Evolutionary conservation across 352 stramenopile species (phyloP).

Genomic region (Globisporangium heterothallicum): DNA sequence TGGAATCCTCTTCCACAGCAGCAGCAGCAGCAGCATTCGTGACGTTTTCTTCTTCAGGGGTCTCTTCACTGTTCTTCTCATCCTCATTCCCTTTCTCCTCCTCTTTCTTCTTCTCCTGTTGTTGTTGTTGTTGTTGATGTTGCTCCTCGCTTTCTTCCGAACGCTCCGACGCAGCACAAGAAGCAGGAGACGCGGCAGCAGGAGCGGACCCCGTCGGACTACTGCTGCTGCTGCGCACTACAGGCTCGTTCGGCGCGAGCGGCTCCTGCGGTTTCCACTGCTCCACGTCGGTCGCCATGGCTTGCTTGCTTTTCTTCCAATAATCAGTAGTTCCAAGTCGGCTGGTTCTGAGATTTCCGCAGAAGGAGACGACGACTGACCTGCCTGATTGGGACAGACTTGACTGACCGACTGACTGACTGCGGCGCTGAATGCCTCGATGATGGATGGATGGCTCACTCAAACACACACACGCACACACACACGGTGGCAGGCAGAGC

Average conservation of each 20-base stretch:
- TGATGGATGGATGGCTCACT: neutral
- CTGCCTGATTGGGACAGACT: too few species aligned
- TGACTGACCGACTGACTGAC: neutral
- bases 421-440: too few species aligned
- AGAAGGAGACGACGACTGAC: neutral
- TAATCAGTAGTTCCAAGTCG: too few species aligned
- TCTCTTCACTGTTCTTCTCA: neutral
- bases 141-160: too few species aligned
- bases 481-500: neutral
- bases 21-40: neutral
- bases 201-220: neutral
- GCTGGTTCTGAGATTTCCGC: neutral
- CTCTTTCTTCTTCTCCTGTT: neutral
- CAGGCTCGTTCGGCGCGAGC: neutral
- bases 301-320: too few species aligned
- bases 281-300: neutral
- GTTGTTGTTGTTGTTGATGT: too few species aligned
- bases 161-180: too few species aligned
- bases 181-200: too few species aligned
- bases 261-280: too few species aligned
- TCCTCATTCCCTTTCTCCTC: neutral
- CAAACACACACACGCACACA: neutral
- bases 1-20: neutral
- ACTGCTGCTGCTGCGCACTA: neutral
- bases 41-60: neutral